Percentiles rank a stretch among this genome's conserved stretches.
Evolutionary conservation across 2,329 filamentous ascomycete species (phyloP).

Genomic region (Pseudogymnoascus sp.): DNA sequence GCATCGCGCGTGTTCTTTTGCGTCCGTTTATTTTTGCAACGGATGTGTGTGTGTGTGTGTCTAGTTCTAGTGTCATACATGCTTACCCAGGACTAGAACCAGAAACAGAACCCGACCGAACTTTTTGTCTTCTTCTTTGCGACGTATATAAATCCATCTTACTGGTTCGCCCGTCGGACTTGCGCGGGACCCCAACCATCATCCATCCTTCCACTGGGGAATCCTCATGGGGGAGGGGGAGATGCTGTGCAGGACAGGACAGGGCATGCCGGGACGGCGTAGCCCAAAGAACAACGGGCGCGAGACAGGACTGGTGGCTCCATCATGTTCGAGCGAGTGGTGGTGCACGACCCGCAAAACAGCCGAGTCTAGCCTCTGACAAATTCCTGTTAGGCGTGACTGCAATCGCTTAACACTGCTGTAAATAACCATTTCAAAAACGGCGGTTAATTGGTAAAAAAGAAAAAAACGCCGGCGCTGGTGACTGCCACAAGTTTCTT

Average conservation of each 20-base stretch:
- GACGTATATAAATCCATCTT: not conserved
- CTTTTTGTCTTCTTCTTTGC: not conserved
- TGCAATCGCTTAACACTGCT: not conserved
- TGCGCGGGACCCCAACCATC: too few relatives aligned
- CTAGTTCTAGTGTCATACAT: not conserved
- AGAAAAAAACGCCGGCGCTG: too few relatives aligned
- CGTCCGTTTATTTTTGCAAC: not conserved
- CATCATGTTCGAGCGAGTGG: too few relatives aligned
- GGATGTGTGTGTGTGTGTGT: too few relatives aligned
- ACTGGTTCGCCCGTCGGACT: too few relatives aligned
- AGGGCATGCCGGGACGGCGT: not conserved
- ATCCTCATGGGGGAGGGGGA: not conserved
- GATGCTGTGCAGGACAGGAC: not conserved
- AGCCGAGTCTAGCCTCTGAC: conserved; percentile 1
- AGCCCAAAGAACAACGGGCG: not conserved
- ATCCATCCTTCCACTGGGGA: too few relatives aligned
- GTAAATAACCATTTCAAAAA: not conserved
- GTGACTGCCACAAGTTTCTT: not conserved
- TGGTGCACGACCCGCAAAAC: not conserved
- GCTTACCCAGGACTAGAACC: not conserved
- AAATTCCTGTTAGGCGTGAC: not conserved
- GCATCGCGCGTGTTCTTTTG: not conserved
- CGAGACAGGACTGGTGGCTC: not conserved
- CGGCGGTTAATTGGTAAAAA: not conserved
- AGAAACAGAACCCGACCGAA: not conserved